Base-by-base conservation (phyloP, 352 stramenopile genomes). In the Globisporangium uncinulatum region DNA sequence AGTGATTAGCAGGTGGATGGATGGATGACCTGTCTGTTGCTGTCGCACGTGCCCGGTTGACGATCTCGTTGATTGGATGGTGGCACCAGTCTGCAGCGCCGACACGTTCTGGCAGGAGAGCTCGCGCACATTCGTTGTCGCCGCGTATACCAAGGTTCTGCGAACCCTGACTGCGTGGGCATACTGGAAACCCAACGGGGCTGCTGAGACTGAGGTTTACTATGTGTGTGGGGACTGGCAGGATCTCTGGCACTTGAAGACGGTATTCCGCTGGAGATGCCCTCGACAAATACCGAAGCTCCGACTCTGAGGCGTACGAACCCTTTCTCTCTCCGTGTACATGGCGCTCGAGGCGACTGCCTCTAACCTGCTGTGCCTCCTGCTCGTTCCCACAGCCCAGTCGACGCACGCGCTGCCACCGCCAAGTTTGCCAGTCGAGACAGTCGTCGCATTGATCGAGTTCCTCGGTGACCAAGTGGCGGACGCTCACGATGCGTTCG, bases 401-500 rank as follows among this genome's bases (percentile, higher is more conserved):
- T 15, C n/a, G 17, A 47, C 8, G 13, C 7, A 37, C 36, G 21
- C n/a, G 9, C 48, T 44, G 9, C 0, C 54, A 7, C 57, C 64
- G 3, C 57, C 24, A 29, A 29, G 24, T 29, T 29, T 84, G 3
- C 51, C 74, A 0, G 62, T 71, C 15, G 62, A 79, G 15, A 70
- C 71, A 42, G 78, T 89, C 47, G 63, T 86, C 32, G 65, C 72
- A 6, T 39, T 91, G 34, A 66, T 91, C 19, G 78, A 91, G 57
- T 70, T 78, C 20, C 62, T 91, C 1, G 80, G 80, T 0, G 78
- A 91, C 19, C 61, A 79, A 52, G 79, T 91, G 0, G 71, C 69
- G 4, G 69, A 86, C 21, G 78, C 79, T 9, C 73, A 74, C 29
- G 80, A 83, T 50, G 63, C 65, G 3, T 91, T 87, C 51, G 68